phyloP scores from a whole-genome alignment of 2,329 filamentous ascomycete genomes.

The Epichloe glyceriae region DNA sequence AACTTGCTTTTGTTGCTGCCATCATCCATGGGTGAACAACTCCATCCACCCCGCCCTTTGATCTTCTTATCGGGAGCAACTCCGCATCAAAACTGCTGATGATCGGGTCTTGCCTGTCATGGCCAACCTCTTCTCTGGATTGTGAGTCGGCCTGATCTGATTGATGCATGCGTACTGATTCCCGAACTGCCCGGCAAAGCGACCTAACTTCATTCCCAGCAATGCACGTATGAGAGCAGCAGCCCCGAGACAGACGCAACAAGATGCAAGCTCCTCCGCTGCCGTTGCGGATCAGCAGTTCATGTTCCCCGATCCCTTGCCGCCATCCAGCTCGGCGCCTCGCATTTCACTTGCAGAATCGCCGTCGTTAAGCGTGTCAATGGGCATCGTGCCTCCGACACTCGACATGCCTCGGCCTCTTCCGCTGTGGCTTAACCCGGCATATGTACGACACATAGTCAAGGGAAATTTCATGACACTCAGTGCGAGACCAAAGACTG shows the following conservation, averaged over 20 bases:
- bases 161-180: neutral
- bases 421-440: slow-evolving; percentile 64
- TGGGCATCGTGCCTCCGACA: neutral
- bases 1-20: neutral
- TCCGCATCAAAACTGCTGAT: neutral
- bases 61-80: neutral
- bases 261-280: neutral
- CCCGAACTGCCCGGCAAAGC: neutral
- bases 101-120: neutral
- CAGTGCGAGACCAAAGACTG: slow-evolving; percentile 85
- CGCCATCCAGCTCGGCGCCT: slow-evolving; percentile 1
- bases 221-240: slow-evolving; percentile 1
- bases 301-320: neutral
- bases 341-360: neutral
- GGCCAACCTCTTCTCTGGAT: neutral
- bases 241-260: neutral
- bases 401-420: slow-evolving; percentile 38
- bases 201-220: neutral
- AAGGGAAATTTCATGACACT: slow-evolving; percentile 96
- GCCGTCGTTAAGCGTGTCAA: neutral
- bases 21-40: neutral
- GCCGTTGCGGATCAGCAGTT: neutral
- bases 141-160: neutral
- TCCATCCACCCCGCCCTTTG: neutral
- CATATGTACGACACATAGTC: slow-evolving; percentile 74